Percentiles rank a stretch among this genome's conserved stretches.
These are phyloP conservation scores for Rutidosis leptorrhynchoides DNA, from an alignment of 129 eudicot genomes.

Conservation along the genomic window DNA sequence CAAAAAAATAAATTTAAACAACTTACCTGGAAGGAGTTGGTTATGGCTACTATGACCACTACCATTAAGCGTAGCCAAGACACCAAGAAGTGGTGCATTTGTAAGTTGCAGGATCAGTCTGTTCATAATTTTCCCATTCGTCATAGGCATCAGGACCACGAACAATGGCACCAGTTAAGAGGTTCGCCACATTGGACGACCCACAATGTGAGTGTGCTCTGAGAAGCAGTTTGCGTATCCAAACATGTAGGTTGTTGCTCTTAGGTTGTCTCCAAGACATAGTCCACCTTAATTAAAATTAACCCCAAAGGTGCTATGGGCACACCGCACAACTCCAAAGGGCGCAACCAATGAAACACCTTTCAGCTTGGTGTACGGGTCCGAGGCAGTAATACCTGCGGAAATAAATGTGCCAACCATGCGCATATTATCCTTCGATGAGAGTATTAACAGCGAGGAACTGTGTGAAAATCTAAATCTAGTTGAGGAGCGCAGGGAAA, in stretches of 20 bases:
- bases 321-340: too few species aligned
- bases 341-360: too few species aligned
- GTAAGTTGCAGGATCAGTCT: conserved; percentile 97
- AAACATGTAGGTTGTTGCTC: conserved; percentile 99
- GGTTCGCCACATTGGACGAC: conserved; percentile 89
- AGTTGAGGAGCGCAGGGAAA: too few species aligned
- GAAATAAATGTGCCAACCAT: too few species aligned
- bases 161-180: conserved; percentile 82
- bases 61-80: conserved; percentile 64
- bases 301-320: too few species aligned
- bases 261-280: conserved; percentile 93
- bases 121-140: conserved; percentile 85
- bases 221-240: conserved; percentile 91
- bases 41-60: conserved; percentile 59
- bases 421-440: too few species aligned
- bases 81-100: conserved; percentile 91
- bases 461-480: too few species aligned
- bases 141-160: conserved; percentile 99
- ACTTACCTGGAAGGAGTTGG: conserved; percentile 80
- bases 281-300: conserved; percentile 58
- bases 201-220: conserved; percentile 82
- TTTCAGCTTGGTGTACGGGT: too few species aligned
- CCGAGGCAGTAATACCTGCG: too few species aligned
- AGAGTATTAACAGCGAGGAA: too few species aligned
- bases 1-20: too few species aligned